A percentile compares a stretch with the other conserved stretches of the same genome.
phyloP scores from a whole-genome alignment of 768 basidiomycete species.

The Gautieria morchelliformis region DNA sequence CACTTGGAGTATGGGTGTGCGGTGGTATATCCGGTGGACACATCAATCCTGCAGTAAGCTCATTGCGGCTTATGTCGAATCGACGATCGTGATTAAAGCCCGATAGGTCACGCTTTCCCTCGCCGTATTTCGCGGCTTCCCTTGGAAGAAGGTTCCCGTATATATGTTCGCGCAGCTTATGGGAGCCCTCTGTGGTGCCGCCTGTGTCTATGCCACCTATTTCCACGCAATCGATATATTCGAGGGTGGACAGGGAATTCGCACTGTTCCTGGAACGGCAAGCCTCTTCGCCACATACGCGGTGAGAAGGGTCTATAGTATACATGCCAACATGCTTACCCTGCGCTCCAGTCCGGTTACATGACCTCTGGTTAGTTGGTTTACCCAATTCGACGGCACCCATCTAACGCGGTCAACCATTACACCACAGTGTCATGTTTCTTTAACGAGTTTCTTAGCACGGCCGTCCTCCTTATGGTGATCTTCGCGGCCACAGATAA shows the following conservation, averaged over 20 bases:
- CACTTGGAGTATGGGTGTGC: slow-evolving; percentile 60
- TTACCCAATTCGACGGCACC: not conserved
- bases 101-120: slow-evolving; percentile 57
- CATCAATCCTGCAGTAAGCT: slow-evolving; percentile 24
- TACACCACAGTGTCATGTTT: slow-evolving; percentile 27
- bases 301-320: slow-evolving; percentile 25
- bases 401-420: not conserved
- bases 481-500: slow-evolving; percentile 47
- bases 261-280: slow-evolving; percentile 49
- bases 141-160: slow-evolving; percentile 70
- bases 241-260: slow-evolving; percentile 44
- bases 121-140: slow-evolving; percentile 62
- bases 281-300: slow-evolving; percentile 52
- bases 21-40: slow-evolving; percentile 66
- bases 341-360: slow-evolving; percentile 19
- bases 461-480: slow-evolving; percentile 43
- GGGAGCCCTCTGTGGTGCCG: slow-evolving; percentile 52
- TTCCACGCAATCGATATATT: slow-evolving; percentile 56
- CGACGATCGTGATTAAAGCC: not conserved
- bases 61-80: not conserved
- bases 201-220: slow-evolving; percentile 53
- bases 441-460: slow-evolving; percentile 46
- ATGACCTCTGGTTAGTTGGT: slow-evolving; percentile 20
- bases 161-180: slow-evolving; percentile 57
- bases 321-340: not conserved